A percentile compares a stretch with the other conserved stretches of the same genome.
These are phyloP conservation scores for Albatrellus ellisii DNA, from an alignment of 768 basidiomycete genomes.

Conservation along the genomic window DNA sequence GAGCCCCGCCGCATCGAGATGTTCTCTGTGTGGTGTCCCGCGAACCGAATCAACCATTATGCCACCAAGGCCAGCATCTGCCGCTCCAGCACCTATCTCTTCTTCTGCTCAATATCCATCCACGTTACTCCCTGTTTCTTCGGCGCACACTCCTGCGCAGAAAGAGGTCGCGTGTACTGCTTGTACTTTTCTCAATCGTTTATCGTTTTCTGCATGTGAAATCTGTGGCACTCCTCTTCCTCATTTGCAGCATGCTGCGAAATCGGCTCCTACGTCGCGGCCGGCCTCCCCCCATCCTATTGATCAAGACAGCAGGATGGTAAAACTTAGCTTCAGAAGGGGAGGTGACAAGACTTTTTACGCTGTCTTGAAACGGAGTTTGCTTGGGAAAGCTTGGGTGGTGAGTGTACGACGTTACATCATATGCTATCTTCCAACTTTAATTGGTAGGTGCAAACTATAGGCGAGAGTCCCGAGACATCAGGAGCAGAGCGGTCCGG, in stretches of 20 bases:
- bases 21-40: constrained; percentile 75
- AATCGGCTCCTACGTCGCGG: constrained; percentile 56
- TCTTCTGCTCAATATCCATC: constrained; percentile 23
- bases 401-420: constrained; percentile 19
- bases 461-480: constrained; percentile 1
- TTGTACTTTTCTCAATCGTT: constrained; percentile 90
- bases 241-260: constrained; percentile 16
- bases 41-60: constrained; percentile 25
- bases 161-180: constrained; percentile 55
- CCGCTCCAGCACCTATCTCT: constrained; percentile 11
- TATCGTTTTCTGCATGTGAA: constrained; percentile 62
- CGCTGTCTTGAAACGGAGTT: constrained; percentile 51
- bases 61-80: constrained; percentile 14
- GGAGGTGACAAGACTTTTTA: constrained; percentile 86
- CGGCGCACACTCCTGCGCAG: constrained; percentile 11
- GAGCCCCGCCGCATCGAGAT: constrained; percentile 55
- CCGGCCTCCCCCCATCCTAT: constrained; percentile 34
- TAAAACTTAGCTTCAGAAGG: constrained; percentile 83
- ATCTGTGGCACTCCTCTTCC: constrained; percentile 72
- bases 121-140: constrained; percentile 28
- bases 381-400: constrained; percentile 71
- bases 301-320: constrained; percentile 28
- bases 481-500: constrained; percentile 24
- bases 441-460: constrained; percentile 4
- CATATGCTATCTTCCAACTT: constrained; percentile 1